Percentiles rank a stretch among this genome's conserved stretches.
Conservation (phyloP, 495 filamentous ascomycete species). For the Articulospora tetracladia region DNA sequence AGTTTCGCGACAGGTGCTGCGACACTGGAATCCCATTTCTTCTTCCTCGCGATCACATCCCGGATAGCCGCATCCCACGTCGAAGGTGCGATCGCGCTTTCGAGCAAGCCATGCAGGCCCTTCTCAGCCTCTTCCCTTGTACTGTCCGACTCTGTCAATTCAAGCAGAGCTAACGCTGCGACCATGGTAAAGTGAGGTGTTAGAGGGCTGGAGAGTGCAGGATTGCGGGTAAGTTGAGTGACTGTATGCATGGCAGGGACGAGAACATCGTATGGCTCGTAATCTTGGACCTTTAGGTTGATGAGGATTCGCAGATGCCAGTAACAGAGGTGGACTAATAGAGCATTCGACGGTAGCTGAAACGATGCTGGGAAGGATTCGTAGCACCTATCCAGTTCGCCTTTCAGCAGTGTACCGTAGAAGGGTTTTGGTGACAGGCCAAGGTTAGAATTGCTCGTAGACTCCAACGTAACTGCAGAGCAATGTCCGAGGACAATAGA, state of each 20-base stretch:
- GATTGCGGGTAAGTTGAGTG: conserved; percentile 48
- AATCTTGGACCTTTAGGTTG: conserved; percentile 50
- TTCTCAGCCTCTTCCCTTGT: conserved; percentile 30
- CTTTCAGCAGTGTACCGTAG: conserved; percentile 6
- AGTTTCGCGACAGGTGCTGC: neutral
- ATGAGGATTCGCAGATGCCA: conserved; percentile 68
- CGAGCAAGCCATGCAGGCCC: conserved; percentile 24
- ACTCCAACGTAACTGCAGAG: conserved; percentile 31
- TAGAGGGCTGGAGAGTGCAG: conserved; percentile 57
- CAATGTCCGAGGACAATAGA: conserved; percentile 41
- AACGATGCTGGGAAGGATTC: conserved; percentile 38
- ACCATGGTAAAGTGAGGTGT: conserved; percentile 72
- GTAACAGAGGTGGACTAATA: conserved; percentile 64
- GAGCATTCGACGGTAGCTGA: conserved; percentile 31
- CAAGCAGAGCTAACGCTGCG: conserved; percentile 61
- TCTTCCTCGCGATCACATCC: conserved; percentile 40
- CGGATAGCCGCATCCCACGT: conserved; percentile 28
- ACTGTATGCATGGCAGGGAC: conserved; percentile 57
- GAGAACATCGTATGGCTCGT: conserved; percentile 57
- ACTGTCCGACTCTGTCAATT: conserved; percentile 48
- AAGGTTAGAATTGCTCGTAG: conserved; percentile 10
- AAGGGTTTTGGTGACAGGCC: neutral
- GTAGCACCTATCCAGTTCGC: conserved; percentile 40
- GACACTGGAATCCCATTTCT: neutral
- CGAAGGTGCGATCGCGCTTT: conserved; percentile 9